Evolutionary conservation across 805 yeast species (phyloP).

Genomic region (Yarrowia deformans): DNA sequence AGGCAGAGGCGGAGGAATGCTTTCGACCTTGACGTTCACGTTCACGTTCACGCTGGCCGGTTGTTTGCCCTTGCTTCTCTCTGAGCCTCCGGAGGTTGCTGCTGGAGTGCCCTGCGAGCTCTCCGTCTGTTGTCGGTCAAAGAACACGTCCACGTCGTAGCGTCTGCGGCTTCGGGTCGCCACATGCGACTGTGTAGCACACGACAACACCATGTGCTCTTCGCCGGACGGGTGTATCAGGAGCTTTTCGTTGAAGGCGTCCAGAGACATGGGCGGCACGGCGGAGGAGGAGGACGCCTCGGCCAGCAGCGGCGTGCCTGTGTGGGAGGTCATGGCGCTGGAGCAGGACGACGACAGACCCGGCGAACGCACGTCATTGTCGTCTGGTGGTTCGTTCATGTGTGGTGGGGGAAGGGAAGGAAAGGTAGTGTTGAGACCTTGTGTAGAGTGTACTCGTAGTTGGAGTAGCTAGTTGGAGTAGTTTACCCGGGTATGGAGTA

Average conservation of each 20-base stretch:
- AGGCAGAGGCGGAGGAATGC: not conserved
- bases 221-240: slow-evolving; percentile 34
- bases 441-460: no score
- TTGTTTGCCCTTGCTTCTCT: slow-evolving; percentile 13
- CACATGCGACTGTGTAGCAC: slow-evolving; percentile 26
- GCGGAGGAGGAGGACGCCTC: slow-evolving; percentile 22
- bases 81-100: not conserved
- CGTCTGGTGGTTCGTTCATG: slow-evolving; percentile 29
- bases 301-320: slow-evolving; percentile 19
- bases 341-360: slow-evolving; percentile 37
- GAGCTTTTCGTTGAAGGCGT: slow-evolving; percentile 33
- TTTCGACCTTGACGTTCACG: not conserved
- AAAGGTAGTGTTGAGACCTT: no score
- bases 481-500: no score
- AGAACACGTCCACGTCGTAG: slow-evolving; percentile 36
- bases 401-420: not conserved
- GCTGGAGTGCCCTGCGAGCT: not conserved
- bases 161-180: slow-evolving; percentile 33
- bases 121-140: slow-evolving; percentile 15
- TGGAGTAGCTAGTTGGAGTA: not conserved
- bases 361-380: slow-evolving; percentile 36
- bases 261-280: slow-evolving; percentile 31
- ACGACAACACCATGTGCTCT: slow-evolving; percentile 26
- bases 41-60: not conserved
- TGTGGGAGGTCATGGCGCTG: slow-evolving; percentile 35